phyloP scores from a whole-genome alignment of 768 basidiomycete species.

The Tubosaeta brunneosetosa region DNA sequence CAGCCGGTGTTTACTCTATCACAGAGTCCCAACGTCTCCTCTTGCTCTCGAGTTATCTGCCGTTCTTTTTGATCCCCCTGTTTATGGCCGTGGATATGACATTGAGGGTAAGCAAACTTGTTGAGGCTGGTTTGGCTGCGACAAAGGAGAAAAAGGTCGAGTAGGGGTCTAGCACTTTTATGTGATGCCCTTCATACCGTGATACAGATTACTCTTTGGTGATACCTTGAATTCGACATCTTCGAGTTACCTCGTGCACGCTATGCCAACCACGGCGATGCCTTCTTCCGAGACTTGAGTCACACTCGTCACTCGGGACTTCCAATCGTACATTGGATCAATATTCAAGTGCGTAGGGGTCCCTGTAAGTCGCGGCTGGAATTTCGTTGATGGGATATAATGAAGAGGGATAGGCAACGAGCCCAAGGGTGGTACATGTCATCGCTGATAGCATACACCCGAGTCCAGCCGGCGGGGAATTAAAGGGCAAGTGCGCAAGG shows the following conservation, averaged over 20 bases:
- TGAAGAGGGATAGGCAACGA: too few relatives aligned
- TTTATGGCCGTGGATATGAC: conserved; percentile 74
- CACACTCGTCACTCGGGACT: too few relatives aligned
- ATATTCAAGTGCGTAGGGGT: too few relatives aligned
- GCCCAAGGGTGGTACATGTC: too few relatives aligned
- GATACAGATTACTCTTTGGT: neutral
- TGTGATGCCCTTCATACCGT: neutral
- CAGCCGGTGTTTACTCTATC: conserved; percentile 35
- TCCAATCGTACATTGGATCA: too few relatives aligned
- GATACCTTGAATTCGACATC: neutral
- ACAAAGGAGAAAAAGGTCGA: conserved; percentile 13
- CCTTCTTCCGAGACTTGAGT: neutral
- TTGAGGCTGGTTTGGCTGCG: conserved; percentile 22
- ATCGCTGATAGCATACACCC: too few relatives aligned
- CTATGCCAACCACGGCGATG: neutral
- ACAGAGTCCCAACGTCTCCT: conserved; percentile 48
- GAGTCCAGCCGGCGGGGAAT: too few relatives aligned
- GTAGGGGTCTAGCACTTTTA: conserved; percentile 4
- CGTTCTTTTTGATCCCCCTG: conserved; percentile 70
- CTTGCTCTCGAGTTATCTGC: conserved; percentile 66
- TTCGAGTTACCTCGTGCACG: neutral
- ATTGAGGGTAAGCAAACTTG: conserved; percentile 33
- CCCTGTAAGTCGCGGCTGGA: too few relatives aligned
- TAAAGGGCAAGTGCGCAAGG: too few relatives aligned
- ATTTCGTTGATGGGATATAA: too few relatives aligned